Conservation (phyloP, 768 basidiomycete genomes). For the Hypholoma fasciculare region DNA sequence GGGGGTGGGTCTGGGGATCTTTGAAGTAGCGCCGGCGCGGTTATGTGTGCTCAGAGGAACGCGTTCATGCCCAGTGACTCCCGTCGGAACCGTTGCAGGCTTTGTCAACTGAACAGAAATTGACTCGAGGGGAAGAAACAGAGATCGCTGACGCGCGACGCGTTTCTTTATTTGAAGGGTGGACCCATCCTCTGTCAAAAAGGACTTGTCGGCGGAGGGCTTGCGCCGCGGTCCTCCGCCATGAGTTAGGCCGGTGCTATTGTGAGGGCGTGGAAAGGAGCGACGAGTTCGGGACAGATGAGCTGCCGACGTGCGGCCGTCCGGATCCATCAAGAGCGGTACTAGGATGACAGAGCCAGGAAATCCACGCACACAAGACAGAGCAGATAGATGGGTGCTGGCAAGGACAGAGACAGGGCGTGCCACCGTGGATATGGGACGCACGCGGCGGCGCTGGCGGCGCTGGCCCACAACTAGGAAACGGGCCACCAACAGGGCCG, state of each 20-base stretch:
- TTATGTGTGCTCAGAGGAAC: constrained; percentile 10
- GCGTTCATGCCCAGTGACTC: constrained; percentile 4
- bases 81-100: constrained; percentile 7
- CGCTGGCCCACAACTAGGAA: neutral
- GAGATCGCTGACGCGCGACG: constrained; percentile 13
- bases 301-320: constrained; percentile 12
- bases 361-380: no score
- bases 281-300: constrained; percentile 10
- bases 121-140: constrained; percentile 12
- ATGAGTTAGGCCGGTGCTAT: neutral
- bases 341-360: no score
- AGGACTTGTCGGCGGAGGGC: constrained; percentile 13
- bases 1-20: neutral
- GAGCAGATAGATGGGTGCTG: no score
- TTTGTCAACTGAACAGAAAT: constrained; percentile 6
- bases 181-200: neutral
- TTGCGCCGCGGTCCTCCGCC: constrained; percentile 12
- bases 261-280: constrained; percentile 12
- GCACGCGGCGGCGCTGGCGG: neutral
- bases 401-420: neutral
- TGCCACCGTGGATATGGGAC: neutral
- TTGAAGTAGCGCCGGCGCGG: constrained; percentile 14
- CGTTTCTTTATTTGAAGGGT: constrained; percentile 12
- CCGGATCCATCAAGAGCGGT: neutral
- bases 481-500: neutral